These are phyloP conservation scores for Fusarium hostae DNA, from an alignment of 2,329 filamentous ascomycete species.

Conservation along the genomic window DNA sequence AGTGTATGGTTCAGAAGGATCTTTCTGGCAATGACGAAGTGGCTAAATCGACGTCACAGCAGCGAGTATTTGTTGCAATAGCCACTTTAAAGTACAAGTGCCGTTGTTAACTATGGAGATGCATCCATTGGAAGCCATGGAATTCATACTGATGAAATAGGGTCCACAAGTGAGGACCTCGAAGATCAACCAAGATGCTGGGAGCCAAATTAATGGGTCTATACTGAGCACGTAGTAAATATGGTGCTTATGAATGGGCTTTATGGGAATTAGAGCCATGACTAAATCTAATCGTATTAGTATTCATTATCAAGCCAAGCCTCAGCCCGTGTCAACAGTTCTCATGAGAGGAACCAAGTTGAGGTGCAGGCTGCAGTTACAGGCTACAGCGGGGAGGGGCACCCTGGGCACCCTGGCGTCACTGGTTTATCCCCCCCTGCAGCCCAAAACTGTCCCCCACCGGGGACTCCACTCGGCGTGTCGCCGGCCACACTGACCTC, in stretches of 20 bases:
- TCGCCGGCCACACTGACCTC: conserved; percentile 40
- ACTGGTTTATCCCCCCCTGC: conserved; percentile 23
- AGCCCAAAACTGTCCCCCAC: conserved; percentile 35
- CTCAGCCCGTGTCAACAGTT: conserved; percentile 10
- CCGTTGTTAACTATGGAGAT: conserved; percentile 25
- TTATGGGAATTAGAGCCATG: background rate
- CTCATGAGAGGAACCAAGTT: conserved; percentile 19
- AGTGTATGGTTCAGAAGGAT: background rate
- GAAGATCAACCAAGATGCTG: conserved; percentile 22
- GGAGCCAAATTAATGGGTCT: conserved; percentile 5
- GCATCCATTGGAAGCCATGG: background rate
- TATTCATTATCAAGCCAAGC: conserved; percentile 9
- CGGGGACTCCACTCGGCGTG: conserved; percentile 40
- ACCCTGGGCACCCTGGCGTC: conserved; percentile 31
- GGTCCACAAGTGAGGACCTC: conserved; percentile 22
- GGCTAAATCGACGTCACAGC: conserved; percentile 41
- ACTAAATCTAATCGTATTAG: background rate
- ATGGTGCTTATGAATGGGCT: conserved; percentile 25
- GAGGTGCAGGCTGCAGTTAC: conserved; percentile 1
- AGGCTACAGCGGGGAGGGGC: conserved; percentile 32
- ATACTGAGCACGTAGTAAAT: conserved; percentile 14
- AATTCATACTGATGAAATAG: conserved; percentile 26
- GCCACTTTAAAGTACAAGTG: conserved; percentile 8
- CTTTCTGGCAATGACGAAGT: conserved; percentile 25
- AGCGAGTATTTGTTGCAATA: conserved; percentile 20